A percentile compares a stretch with the other conserved stretches of the same genome.
Evolutionary conservation across 441 rosid genomes (phyloP).

Genomic region (Pelargonium cotyledonis): DNA sequence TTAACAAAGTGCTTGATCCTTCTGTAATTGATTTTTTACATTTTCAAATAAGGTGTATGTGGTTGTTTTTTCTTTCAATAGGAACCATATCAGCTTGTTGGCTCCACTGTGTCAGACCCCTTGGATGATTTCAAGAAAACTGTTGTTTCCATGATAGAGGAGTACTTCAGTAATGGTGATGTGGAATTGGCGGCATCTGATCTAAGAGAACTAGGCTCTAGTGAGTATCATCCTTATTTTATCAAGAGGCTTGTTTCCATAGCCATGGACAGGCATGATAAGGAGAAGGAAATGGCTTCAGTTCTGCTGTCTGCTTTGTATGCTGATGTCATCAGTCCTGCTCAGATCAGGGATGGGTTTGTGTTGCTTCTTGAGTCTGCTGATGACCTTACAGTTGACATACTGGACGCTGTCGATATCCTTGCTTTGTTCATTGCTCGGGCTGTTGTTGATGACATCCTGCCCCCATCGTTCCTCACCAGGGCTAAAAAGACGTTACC

Average conservation of each 20-base stretch:
- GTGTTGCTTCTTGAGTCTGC: slow-evolving; percentile 93
- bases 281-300: slow-evolving; percentile 99
- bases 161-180: slow-evolving; percentile 86
- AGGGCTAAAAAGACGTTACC: slow-evolving; percentile 76
- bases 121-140: slow-evolving; percentile 92
- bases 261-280: slow-evolving; percentile 98
- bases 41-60: too few relatives aligned
- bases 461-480: slow-evolving; percentile 82
- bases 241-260: slow-evolving; percentile 89
- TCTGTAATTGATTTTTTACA: not conserved
- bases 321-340: slow-evolving; percentile 85
- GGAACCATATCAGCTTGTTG: slow-evolving; percentile 90
- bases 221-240: slow-evolving; percentile 83
- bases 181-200: slow-evolving; percentile 87
- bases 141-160: slow-evolving; percentile 74
- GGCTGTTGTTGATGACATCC: slow-evolving; percentile 93
- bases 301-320: slow-evolving; percentile 84
- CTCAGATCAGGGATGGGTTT: slow-evolving; percentile 89
- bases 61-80: slow-evolving; percentile 24
- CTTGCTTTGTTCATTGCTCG: slow-evolving; percentile 90
- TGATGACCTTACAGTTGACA: slow-evolving; percentile 93
- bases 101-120: slow-evolving; percentile 79
- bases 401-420: slow-evolving; percentile 75
- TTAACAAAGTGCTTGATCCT: not conserved
- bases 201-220: slow-evolving; percentile 87